Evolutionary conservation across 2,329 filamentous ascomycete species (phyloP), one percentile per base, ranked within the genome.

Genomic region (Diaporthe batatas): DNA sequence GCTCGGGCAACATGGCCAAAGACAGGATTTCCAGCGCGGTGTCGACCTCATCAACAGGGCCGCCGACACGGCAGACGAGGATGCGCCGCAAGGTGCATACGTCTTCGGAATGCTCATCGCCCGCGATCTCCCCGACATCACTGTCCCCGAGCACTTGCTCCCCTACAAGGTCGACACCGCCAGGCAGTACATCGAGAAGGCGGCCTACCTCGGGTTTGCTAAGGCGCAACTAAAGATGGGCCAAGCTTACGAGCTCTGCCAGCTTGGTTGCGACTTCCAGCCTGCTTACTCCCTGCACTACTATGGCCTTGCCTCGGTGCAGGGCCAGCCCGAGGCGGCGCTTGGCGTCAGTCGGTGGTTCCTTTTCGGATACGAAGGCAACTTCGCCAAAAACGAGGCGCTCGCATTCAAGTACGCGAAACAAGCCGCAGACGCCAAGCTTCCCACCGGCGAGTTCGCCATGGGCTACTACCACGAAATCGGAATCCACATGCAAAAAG

Each of bases 341-440:
- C 93, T 99, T 83, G 95, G 96, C 36, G 95, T 99, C 74, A 98
- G 96, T 83, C 96, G 98, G 82, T 99, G 96, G 96, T 99, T 98
- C 80, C 87, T 99, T 36, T 98, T 97, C 79, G 96, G 96, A 3
- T 95, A 96, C 76, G 96, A 98, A 77, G 93, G 92, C 29, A 88
- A 97, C 8, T 98, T 99, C 79, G 90, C 94, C 74, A 98, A 98
- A 87, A 98, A 98, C 79, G 96, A 99, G 82, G 93, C 96, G 80
- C 85, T 98, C 64, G 96, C 96, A 8, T 99, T 94, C 83, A 92
- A 91, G 68, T 98, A 98, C 79, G 96, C 96, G 1, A 91, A 96
- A 77, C 90, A 96, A 76, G 96, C 96, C 14, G 96, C 96, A 11
- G 87, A 90, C 67, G 90, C 91, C 51, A 95, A 95, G 71, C 88